These are phyloP conservation scores for Haematococcus lacustris DNA, from an alignment of 139 green algal genomes.

Conservation along the genomic window DNA sequence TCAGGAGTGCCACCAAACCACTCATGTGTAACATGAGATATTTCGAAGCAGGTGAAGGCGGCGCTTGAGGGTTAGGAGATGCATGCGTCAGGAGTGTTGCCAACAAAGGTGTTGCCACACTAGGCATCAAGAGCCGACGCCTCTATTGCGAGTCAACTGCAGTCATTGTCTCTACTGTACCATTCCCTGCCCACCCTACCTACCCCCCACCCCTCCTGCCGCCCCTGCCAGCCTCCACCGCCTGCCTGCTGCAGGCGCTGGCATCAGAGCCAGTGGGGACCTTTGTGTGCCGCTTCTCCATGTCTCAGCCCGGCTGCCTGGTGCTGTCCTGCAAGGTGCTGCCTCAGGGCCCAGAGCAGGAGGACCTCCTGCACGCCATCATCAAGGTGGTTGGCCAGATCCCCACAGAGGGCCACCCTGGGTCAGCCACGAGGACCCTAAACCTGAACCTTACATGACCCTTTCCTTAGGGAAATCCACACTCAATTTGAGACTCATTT, in stretches of 20 bases:
- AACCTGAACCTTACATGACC: too few relatives aligned
- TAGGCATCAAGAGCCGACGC: not conserved
- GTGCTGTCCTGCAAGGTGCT: conserved; percentile 40
- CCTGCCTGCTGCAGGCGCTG: conserved; percentile 17
- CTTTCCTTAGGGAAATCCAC: too few relatives aligned
- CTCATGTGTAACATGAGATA: not conserved
- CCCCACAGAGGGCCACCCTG: too few relatives aligned
- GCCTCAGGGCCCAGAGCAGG: not conserved
- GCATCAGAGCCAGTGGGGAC: conserved; percentile 33
- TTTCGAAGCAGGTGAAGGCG: not conserved
- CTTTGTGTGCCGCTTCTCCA: conserved; percentile 60
- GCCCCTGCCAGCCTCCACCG: not conserved
- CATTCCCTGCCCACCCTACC: not conserved
- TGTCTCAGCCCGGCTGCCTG: conserved; percentile 44
- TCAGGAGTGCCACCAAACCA: too few relatives aligned
- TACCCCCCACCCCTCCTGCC: not conserved
- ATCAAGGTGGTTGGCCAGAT: too few relatives aligned
- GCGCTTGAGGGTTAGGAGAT: not conserved
- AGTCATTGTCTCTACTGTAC: not conserved
- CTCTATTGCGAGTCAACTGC: not conserved
- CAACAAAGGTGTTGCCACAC: not conserved
- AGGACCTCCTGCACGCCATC: conserved; percentile 48
- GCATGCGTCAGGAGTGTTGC: not conserved
- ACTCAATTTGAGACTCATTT: too few relatives aligned
- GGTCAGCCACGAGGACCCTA: too few relatives aligned